Base-by-base conservation (phyloP, 1,284 basidiomycete genomes). In the Anthracocystis walkeri region DNA sequence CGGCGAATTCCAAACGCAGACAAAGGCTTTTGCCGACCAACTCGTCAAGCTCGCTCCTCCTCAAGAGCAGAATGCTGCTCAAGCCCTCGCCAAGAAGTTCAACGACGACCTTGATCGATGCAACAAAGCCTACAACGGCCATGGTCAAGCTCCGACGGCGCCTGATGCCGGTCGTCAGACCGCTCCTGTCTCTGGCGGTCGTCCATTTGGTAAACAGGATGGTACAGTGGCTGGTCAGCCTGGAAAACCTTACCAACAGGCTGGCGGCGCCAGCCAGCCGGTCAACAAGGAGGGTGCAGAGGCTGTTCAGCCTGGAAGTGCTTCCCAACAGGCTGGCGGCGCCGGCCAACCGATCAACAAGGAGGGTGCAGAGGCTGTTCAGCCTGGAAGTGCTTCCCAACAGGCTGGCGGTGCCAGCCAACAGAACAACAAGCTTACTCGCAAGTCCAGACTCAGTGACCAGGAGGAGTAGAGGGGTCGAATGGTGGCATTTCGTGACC, bases 11-110 rank as follows among this genome's bases (percentile, higher is more conserved):
- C 49, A 67, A 38, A 6, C 4, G 7, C 35, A 56, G 44, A 50
- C 44, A 8, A 27, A 40, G 14, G 7, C 42, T 0, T 51, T 67
- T 12, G 46, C 58, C 16, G 44, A 14, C 5, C 48, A 56, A 20
- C 46, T 66, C 14, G 48, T 66, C 53, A 51, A 56, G 42, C 14
- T 59, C 16, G 57, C 64, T 7, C 58, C 64, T 5, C 33, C 33
- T 23, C 6, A 56, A 3, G 45, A 65, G 57, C 42, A 51, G 31
- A n/a, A 10, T 3, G 53, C 53, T 14, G 65, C 42, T 7, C 33
- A 46, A 14, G 18, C 18, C 2, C 49, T 66, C 2, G 58, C 54
- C n/a, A 41, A 14, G 3, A 45, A 25, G 4, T 67, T 61, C 58
- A 58, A 53, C n/a, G 8, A 16, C 1, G 65, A 61, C 4, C 57